Base-by-base conservation (phyloP, 768 basidiomycete genomes). In the Lentinus tigrinus region DNA sequence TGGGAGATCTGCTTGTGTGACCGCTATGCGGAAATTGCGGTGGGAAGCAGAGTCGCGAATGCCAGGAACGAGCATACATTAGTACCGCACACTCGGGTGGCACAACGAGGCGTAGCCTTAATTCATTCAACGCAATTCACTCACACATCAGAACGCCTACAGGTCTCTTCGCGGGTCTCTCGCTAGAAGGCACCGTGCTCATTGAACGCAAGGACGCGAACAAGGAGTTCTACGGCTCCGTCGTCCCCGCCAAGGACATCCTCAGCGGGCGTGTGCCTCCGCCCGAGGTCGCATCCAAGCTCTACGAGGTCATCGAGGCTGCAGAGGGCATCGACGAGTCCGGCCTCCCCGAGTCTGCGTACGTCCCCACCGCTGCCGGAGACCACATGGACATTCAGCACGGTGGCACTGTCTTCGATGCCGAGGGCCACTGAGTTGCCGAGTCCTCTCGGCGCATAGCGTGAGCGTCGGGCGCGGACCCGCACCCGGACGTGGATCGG, bases 191-290 rank as follows among this genome's bases (percentile, higher is more conserved):
- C 1, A 98, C 96, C 0, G 91, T 82, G 31, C 81, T 98, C 55
- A 91, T 99, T 61, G 95, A 98, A 73, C 83, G 96, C 65, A 97
- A 94, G 72, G 95, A 98, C 70, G 90, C 96, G 50, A 98, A 98
- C 71, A 85, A 89, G 49, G 94, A 95, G 24, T 99, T 98, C 76
- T 98, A 98, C 65, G 96, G 96, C 3, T 94, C 93, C 3, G 78
- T 86, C 2, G 85, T 98, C 4, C 90, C 95, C 6, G 93, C 94
- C 0, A 80, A 82, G 57, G 95, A 96, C 67, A 95, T 99, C 66
- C 84, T 99, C 26, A 85, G 90, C 51, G 96, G 96, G 37, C 87
- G 88, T 19, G 95, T 98, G 1, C 97, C 96, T 4, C 92, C 96
- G n/a, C 96, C 97, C 0, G 96, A 98, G 75, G 93, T 96, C 56